phyloP scores from a whole-genome alignment of 768 basidiomycete species.

The Terana coerulea region DNA sequence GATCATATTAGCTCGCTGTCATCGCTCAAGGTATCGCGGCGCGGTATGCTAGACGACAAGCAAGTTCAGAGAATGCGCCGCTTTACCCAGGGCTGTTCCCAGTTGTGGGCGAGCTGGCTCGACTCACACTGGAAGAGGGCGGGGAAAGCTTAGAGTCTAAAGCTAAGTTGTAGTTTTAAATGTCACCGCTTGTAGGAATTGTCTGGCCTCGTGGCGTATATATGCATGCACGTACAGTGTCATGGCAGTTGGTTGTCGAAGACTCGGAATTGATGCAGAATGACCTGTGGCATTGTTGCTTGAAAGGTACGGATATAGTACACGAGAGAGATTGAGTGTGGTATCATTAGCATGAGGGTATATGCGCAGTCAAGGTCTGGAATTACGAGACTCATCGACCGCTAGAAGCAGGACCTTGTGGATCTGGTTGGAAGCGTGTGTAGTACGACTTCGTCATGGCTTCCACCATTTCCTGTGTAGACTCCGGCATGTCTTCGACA shows the following conservation, averaged over 20 bases:
- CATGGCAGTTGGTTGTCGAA: neutral
- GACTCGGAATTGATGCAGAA: too few relatives aligned
- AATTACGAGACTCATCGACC: neutral
- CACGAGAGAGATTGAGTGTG: too few relatives aligned
- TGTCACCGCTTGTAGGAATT: too few relatives aligned
- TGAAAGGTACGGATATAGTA: too few relatives aligned
- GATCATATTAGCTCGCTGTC: slow-evolving; percentile 54
- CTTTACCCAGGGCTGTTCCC: slow-evolving; percentile 46
- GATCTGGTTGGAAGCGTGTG: slow-evolving; percentile 53
- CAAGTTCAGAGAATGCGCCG: slow-evolving; percentile 78
- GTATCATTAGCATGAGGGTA: slow-evolving; percentile 4
- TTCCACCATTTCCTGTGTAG: slow-evolving; percentile 90
- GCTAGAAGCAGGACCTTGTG: neutral
- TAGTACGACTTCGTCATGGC: slow-evolving; percentile 83
- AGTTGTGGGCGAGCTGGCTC: slow-evolving; percentile 61
- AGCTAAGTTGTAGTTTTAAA: slow-evolving; percentile 7
- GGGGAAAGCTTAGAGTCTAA: slow-evolving; percentile 24
- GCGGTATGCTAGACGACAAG: slow-evolving; percentile 78
- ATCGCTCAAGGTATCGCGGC: slow-evolving; percentile 92
- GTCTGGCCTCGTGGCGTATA: too few relatives aligned
- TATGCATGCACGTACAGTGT: neutral
- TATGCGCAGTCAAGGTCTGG: neutral
- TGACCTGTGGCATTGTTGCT: too few relatives aligned
- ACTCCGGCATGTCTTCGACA: slow-evolving; percentile 83
- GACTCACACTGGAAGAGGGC: slow-evolving; percentile 50